Evolutionary conservation across 371 early-diverging fungal genomes (phyloP).

Genomic region (Mucor ambiguus): DNA sequence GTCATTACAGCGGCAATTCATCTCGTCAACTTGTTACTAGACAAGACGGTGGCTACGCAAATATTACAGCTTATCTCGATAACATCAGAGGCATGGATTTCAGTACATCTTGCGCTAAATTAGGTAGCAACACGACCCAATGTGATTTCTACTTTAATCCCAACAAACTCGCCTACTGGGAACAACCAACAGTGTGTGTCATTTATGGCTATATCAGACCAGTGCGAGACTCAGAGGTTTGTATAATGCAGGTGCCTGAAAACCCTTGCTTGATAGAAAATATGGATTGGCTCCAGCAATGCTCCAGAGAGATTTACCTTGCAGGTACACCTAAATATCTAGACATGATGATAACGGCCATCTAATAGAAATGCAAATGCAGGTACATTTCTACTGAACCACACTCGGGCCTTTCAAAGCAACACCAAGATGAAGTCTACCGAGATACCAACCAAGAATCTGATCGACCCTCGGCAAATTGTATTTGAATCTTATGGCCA

Average conservation of each 20-base stretch:
- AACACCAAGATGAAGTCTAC: background rate
- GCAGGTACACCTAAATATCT: background rate
- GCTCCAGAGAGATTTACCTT: background rate
- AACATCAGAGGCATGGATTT: background rate
- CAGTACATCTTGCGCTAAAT: background rate
- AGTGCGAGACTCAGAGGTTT: background rate
- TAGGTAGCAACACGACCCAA: background rate
- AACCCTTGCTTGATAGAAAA: background rate
- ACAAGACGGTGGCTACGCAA: background rate
- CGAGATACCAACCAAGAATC: background rate
- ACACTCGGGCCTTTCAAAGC: background rate
- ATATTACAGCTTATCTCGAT: background rate
- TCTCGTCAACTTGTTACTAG: background rate
- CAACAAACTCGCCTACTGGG: background rate
- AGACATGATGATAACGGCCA: background rate
- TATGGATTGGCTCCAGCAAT: background rate
- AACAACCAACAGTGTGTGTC: background rate
- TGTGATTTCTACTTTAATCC: slow-evolving; percentile 1
- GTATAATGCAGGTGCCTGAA: background rate
- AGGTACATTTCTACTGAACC: background rate
- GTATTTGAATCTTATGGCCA: background rate
- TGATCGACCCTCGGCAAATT: background rate
- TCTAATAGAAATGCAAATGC: background rate
- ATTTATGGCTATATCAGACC: background rate
- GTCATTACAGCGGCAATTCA: background rate